Evolutionary conservation across 805 yeast genomes (phyloP).

Genomic region (Komagataella mondaviorum): DNA sequence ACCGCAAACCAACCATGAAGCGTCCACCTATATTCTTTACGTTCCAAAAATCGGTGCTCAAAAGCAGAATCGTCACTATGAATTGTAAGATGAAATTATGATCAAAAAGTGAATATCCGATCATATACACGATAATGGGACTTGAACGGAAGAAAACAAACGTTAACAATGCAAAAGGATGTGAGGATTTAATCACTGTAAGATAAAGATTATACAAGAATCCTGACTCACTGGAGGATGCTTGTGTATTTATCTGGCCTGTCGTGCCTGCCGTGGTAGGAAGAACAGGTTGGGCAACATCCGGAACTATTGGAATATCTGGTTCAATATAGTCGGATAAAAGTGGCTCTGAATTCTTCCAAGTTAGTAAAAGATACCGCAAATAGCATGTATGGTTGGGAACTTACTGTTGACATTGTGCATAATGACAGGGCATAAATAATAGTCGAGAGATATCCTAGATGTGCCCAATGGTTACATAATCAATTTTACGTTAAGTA

Average conservation of each 20-base stretch:
- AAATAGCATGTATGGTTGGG: neutral
- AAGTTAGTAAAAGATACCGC: neutral
- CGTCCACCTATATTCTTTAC: constrained; percentile 87
- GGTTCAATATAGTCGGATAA: neutral
- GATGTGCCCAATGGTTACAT: neutral
- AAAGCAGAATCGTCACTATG: constrained; percentile 58
- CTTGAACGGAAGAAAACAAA: constrained; percentile 49
- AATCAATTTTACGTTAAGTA: neutral
- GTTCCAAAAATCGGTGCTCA: constrained; percentile 90
- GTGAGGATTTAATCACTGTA: constrained; percentile 56
- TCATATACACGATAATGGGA: constrained; percentile 52
- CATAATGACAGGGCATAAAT: neutral
- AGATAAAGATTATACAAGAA: constrained; percentile 21
- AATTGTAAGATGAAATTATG: constrained; percentile 61
- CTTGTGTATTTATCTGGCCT: neutral
- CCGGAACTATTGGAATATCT: neutral
- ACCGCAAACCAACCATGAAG: constrained; percentile 76
- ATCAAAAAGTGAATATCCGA: constrained; percentile 53
- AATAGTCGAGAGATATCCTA: neutral
- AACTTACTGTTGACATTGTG: neutral
- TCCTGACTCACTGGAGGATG: neutral
- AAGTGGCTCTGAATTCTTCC: neutral
- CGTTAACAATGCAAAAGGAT: constrained; percentile 64
- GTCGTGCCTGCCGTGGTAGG: neutral
- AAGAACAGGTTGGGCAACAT: neutral